A percentile compares a stretch with the other conserved stretches of the same genome.
Conservation (phyloP, 805 yeast species). For the Candida palmyrensis region DNA sequence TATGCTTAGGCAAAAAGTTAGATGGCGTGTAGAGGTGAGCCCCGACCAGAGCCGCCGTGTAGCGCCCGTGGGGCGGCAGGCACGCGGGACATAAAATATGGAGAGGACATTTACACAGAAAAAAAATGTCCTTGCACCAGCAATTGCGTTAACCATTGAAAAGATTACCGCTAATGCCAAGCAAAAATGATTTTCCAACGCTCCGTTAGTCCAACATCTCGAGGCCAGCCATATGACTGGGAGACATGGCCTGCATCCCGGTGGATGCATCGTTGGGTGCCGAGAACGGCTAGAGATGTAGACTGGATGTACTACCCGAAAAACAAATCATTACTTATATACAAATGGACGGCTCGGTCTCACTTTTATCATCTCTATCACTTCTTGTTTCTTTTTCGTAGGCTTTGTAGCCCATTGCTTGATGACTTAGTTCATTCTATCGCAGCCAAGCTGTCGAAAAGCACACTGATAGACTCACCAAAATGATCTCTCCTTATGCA, state of each 20-base stretch:
- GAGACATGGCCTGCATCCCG: constrained; percentile 48
- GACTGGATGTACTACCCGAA: no score
- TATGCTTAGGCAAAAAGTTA: no score
- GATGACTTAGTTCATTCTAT: constrained; percentile 21
- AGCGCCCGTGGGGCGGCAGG: no score
- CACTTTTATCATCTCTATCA: background rate
- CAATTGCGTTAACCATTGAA: no score
- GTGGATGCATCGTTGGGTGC: constrained; percentile 49
- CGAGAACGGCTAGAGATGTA: constrained; percentile 1
- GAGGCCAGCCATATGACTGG: constrained; percentile 9
- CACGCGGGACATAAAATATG: no score
- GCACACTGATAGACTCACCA: constrained; percentile 92
- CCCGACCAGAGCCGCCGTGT: no score
- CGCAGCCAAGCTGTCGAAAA: constrained; percentile 81
- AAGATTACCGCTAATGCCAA: background rate
- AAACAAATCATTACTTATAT: constrained; percentile 3
- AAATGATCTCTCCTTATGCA: constrained; percentile 98
- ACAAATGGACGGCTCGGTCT: constrained; percentile 1
- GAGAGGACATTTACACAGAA: no score
- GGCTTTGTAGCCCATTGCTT: background rate
- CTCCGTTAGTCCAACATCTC: constrained; percentile 52
- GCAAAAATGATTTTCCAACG: constrained; percentile 41
- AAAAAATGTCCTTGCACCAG: no score
- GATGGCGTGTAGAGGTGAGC: no score
- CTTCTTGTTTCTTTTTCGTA: background rate